Conservation (phyloP, 2,329 filamentous ascomycete genomes). For the Colletotrichum horii region DNA sequence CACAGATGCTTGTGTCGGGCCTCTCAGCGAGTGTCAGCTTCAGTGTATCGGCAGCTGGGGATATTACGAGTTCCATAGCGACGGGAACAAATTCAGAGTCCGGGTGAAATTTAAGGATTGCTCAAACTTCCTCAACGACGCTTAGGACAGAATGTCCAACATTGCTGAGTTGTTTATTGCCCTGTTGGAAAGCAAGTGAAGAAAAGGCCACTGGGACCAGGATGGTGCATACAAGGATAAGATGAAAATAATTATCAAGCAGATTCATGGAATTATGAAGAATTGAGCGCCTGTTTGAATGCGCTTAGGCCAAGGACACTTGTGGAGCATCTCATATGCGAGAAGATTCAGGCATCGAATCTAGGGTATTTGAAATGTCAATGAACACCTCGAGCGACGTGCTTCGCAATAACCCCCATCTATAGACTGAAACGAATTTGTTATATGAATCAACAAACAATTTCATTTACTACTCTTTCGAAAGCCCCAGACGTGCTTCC, state of each 20-base stretch:
- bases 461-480: not conserved
- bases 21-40: not conserved
- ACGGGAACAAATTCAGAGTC: too few relatives aligned
- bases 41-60: too few relatives aligned
- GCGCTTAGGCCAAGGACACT: too few relatives aligned
- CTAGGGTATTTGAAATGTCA: too few relatives aligned
- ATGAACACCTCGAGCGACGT: rapidly evolving
- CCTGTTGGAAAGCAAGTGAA: not conserved
- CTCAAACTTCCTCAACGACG: too few relatives aligned
- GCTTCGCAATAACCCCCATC: not conserved
- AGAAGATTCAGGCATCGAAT: too few relatives aligned
- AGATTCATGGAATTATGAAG: too few relatives aligned
- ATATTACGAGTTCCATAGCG: too few relatives aligned
- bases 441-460: rapidly evolving
- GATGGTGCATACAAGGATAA: not conserved
- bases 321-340: too few relatives aligned
- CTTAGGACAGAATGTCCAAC: not conserved
- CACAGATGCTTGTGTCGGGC: not conserved
- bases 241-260: too few relatives aligned
- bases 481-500: conserved; percentile 52
- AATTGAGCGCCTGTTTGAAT: too few relatives aligned
- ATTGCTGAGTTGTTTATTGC: not conserved
- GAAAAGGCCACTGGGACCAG: not conserved
- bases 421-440: rapidly evolving
- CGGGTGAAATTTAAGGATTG: too few relatives aligned